Base-by-base conservation (phyloP, 345 rosid species). In the Populus pruinosa region DNA sequence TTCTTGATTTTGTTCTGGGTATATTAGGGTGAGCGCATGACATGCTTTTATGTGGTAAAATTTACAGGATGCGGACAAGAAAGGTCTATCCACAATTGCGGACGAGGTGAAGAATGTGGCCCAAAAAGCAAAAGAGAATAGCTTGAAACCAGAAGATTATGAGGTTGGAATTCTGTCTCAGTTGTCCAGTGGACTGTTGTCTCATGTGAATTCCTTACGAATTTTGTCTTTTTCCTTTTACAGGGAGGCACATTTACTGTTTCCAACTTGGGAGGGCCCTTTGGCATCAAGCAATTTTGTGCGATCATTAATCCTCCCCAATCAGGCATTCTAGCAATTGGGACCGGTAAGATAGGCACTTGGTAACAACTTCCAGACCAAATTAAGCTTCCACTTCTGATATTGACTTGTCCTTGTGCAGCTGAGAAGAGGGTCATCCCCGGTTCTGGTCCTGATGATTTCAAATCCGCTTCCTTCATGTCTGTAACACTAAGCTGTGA, bases 171-270 rank as follows among this genome's bases (percentile, higher is more conserved):
- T 61, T 43, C 43, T 67, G 17, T 43, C 44, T 41, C 69, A 29
- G 73, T 43, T 62, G 33, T 55, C 66, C 20, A 44, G 39, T 38
- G 56, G 56, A 13, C 53, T 20, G 12, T 80, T 61, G 17, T 64
- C n/a, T 27, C 10, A 4, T 35, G 55, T 55, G 11, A 77, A 20
- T 39, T 47, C 36, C 8, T 35, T 20, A 14, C 49, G 16, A 63
- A 79, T 65, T 21, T 8, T 38, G 61, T 12, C 14, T 70, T 76
- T 82, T 69, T 17, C 18, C 62, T 14, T 70, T 79, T 83, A 61
- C 93, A 96, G 97, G 97, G 98, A 82, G 99, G 99, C 73, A 93
- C 99, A 27, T 96, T 96, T 73, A 90, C 97, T 14, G 96, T 96
- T 35, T 89, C 99, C 69, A 96, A 96, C 86, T 85, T 96, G 87